Conservation (phyloP, 1,284 basidiomycete genomes). For the Ceraceosorus guamensis region DNA sequence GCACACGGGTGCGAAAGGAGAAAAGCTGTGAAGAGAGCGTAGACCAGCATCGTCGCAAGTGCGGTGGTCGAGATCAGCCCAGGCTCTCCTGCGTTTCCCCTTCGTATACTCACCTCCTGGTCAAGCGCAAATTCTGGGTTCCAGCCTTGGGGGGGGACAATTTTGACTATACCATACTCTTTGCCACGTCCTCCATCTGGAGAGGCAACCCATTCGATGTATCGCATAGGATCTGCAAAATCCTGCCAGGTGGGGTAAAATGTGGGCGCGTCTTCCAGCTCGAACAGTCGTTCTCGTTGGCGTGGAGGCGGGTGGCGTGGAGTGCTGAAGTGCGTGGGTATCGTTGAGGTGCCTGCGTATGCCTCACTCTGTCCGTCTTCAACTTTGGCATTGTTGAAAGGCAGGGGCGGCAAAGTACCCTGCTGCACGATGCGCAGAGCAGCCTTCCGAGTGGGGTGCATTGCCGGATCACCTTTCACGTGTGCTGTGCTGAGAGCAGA, state of each 20-base stretch:
- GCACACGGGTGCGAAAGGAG: conserved; percentile 89
- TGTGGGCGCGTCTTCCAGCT: conserved; percentile 77
- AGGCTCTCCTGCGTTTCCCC: not conserved
- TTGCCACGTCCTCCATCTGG: conserved; percentile 61
- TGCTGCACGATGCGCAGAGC: not conserved
- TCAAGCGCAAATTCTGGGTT: conserved; percentile 94
- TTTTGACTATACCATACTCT: conserved; percentile 86
- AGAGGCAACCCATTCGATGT: conserved; percentile 68
- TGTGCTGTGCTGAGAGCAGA: not conserved
- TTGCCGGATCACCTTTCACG: conserved; percentile 4
- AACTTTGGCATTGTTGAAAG: not conserved
- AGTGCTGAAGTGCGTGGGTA: conserved; percentile 33
- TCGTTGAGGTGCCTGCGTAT: conserved; percentile 7
- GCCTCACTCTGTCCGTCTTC: not conserved
- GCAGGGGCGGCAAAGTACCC: not conserved
- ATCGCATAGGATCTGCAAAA: conserved; percentile 91
- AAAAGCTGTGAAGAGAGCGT: conserved; percentile 58
- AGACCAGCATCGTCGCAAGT: no score
- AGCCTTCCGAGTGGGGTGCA: not conserved
- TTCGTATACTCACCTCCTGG: conserved; percentile 62
- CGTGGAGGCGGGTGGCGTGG: conserved; percentile 31
- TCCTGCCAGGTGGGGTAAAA: conserved; percentile 83
- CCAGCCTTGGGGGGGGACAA: conserved; percentile 89
- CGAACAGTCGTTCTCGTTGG: conserved; percentile 57
- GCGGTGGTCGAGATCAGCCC: not conserved